Base-by-base conservation (phyloP, 1,139 yeast species). In the Suhomyces anneliseae region DNA sequence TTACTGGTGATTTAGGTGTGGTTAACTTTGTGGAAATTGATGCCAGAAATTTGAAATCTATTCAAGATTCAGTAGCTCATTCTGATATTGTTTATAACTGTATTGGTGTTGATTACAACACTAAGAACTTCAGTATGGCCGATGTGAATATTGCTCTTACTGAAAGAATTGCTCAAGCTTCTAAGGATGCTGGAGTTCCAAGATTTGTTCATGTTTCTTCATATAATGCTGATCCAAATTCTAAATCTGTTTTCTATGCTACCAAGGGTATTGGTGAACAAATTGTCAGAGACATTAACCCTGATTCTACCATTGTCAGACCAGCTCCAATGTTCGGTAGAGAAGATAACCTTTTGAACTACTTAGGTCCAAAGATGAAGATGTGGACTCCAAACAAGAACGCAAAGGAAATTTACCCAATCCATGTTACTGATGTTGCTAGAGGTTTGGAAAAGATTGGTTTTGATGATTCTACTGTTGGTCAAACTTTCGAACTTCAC, bases 1-100 rank as follows among this genome's bases (percentile, higher is more conserved):
- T 87, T 46, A 75, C 85, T 40, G 96, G 96, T 44, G 96, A 89
- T 66, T 79, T 89, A 56, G 96, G 96, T 27, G 96, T 89, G 42
- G 90, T 89, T 45, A 87, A 86, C 69, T 85, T 83, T 66, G 82
- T 87, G 55, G 96, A 89, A 68, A 83, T 87, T 62, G 96, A 89
- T 65, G 72, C 90, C 54, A 79, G 96, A 67, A 89, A 89, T 70
- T 58, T 87, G 58, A 73, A 85, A 64, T 83, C 90, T 12, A 85
- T 89, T 58, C 85, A 87, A 65, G 90, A 87, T 57, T 74, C 90
- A 8, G 90, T 89, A 43, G 85, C 85, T 54, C 84, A 86, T 68
- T 85, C 95, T 6, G 96, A 89, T 63, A 85, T 89, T 49, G 96
- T 89, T 10, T 83, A 75, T 72, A 89, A 89, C 70, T 76, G 89